Conservation (phyloP, 2,329 filamentous ascomycete genomes). For the Nemania sp. region DNA sequence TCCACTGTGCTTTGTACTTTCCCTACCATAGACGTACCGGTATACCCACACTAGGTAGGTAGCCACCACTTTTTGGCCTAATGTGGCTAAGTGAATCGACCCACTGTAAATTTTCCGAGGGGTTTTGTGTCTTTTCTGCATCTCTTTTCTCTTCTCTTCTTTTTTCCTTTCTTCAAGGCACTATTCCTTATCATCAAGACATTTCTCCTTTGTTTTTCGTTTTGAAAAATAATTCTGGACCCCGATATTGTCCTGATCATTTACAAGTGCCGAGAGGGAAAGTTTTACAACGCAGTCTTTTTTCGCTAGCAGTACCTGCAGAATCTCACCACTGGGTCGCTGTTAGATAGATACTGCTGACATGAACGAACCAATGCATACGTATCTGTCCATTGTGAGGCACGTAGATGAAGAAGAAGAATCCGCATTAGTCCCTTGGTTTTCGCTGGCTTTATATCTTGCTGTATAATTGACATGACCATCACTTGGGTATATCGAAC, state of each 20-base stretch:
- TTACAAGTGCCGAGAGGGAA: conserved; percentile 85
- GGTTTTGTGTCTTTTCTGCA: neutral
- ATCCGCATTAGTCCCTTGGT: neutral
- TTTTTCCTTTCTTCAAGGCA: conserved; percentile 64
- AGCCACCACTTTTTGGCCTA: conserved; percentile 15
- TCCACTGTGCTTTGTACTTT: no score
- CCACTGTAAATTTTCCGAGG: conserved; percentile 12
- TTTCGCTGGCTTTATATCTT: neutral
- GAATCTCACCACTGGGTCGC: conserved; percentile 73
- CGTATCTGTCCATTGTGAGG: neutral
- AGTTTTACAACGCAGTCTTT: conserved; percentile 77
- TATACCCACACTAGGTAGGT: no score
- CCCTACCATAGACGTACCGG: neutral
- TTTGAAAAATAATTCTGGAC: conserved; percentile 52
- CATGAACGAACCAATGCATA: conserved; percentile 57
- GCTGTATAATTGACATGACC: neutral
- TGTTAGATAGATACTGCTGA: conserved; percentile 98
- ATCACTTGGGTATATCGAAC: neutral
- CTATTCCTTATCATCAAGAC: conserved; percentile 96
- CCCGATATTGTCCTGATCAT: conserved; percentile 89
- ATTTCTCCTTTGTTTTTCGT: conserved; percentile 31
- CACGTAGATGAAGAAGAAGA: neutral
- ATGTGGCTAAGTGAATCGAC: conserved; percentile 4
- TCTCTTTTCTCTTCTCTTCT: conserved; percentile 46
- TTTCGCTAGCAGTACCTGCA: conserved; percentile 98